phyloP scores from a whole-genome alignment of 2,329 filamentous ascomycete species.

The Rhexocercosporidium sp. region DNA sequence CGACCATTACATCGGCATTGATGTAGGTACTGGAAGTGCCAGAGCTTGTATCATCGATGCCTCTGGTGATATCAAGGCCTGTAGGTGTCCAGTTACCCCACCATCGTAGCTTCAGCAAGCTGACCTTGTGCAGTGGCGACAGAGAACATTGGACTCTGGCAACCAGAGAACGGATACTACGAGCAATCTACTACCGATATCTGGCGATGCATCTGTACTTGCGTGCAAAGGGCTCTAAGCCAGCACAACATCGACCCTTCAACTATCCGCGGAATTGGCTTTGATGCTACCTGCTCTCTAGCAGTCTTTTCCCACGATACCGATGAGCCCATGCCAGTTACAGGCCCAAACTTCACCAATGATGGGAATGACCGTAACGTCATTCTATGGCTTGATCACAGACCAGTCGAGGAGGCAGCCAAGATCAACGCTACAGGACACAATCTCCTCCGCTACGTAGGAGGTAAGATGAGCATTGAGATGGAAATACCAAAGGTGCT shows the following conservation, averaged over 20 bases:
- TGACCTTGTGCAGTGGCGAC: constrained; percentile 57
- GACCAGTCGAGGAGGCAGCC: constrained; percentile 86
- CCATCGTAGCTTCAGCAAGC: constrained; percentile 9
- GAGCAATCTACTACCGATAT: constrained; percentile 99
- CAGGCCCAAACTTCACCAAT: constrained; percentile 82
- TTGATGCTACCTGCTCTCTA: constrained; percentile 98
- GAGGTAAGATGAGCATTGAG: constrained; percentile 97
- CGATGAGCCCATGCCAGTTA: constrained; percentile 89
- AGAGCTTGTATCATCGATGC: constrained; percentile 94
- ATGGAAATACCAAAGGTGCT: constrained; percentile 99
- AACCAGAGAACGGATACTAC: constrained; percentile 77
- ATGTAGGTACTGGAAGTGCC: constrained; percentile 95
- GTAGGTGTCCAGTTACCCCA: constrained; percentile 27
- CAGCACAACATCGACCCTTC: constrained; percentile 79
- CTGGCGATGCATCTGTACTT: constrained; percentile 91
- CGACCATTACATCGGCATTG: constrained; percentile 80
- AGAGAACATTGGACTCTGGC: constrained; percentile 80
- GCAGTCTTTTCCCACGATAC: constrained; percentile 89
- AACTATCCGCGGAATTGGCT: constrained; percentile 87
- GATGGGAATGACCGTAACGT: constrained; percentile 89
- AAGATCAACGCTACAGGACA: constrained; percentile 93
- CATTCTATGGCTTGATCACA: constrained; percentile 96
- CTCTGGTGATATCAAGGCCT: constrained; percentile 81
- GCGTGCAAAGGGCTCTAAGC: constrained; percentile 80
- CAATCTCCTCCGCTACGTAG: constrained; percentile 93